A percentile compares a stretch with the other conserved stretches of the same genome.
phyloP scores from a whole-genome alignment of 768 basidiomycete genomes.

The Hydnum rufescens region DNA sequence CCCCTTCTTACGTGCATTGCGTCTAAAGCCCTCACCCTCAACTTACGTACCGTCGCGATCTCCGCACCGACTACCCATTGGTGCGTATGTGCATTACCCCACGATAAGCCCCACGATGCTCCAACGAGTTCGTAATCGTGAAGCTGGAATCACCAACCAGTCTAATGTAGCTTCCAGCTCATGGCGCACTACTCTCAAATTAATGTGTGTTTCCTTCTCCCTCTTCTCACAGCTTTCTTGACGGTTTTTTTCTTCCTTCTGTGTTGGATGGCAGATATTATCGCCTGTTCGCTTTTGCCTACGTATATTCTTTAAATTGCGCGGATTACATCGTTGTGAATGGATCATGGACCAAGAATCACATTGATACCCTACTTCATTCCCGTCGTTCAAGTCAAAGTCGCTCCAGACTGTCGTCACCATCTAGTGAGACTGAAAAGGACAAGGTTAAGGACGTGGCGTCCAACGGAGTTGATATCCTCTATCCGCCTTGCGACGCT shows the following conservation, averaged over 20 bases:
- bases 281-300: constrained; percentile 66
- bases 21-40: constrained; percentile 11
- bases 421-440: background rate
- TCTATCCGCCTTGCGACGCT: constrained; percentile 90
- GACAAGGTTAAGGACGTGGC: constrained; percentile 6
- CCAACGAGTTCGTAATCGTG: constrained; percentile 35
- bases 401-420: too few relatives aligned
- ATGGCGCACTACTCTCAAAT: constrained; percentile 23
- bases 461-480: constrained; percentile 22
- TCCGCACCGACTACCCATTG: constrained; percentile 36
- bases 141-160: constrained; percentile 20
- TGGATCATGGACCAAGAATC: constrained; percentile 83
- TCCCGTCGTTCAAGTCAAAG: constrained; percentile 11
- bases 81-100: constrained; percentile 90
- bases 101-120: constrained; percentile 94
- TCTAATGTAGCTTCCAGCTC: constrained; percentile 15
- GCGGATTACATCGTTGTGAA: constrained; percentile 66
- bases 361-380: constrained; percentile 61
- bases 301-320: constrained; percentile 49
- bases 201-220: constrained; percentile 17
- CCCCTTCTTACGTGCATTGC: constrained; percentile 46
- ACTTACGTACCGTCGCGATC: constrained; percentile 5
- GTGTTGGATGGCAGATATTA: constrained; percentile 45
- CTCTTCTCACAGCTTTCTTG: background rate
- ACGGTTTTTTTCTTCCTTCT: background rate